These are phyloP conservation scores for Pleurotus sapidus DNA, from an alignment of 768 basidiomycete species.

Conservation along the genomic window DNA sequence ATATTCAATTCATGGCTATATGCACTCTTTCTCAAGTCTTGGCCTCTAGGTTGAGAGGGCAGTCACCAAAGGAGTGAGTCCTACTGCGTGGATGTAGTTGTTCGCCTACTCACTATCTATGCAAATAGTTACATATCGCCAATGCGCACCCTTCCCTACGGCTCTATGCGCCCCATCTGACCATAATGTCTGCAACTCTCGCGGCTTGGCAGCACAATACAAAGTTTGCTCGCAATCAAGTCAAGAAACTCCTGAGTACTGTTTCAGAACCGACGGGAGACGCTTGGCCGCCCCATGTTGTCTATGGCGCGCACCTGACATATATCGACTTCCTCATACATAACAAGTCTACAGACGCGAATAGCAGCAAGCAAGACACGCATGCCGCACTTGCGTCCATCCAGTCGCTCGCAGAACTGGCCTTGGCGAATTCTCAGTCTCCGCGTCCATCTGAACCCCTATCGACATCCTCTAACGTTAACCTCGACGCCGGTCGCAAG, in stretches of 20 bases:
- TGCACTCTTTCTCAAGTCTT: not conserved
- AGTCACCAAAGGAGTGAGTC: constrained; percentile 65
- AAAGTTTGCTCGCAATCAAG: constrained; percentile 57
- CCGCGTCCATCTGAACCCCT: constrained; percentile 9
- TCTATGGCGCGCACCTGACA: constrained; percentile 56
- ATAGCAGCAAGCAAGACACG: constrained; percentile 12
- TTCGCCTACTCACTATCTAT: constrained; percentile 46
- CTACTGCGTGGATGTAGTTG: constrained; percentile 21
- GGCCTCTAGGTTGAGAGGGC: constrained; percentile 54
- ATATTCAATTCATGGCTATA: not conserved
- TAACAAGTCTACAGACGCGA: constrained; percentile 10
- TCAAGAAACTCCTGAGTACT: constrained; percentile 49
- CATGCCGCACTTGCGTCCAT: constrained; percentile 27
- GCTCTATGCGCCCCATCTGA: constrained; percentile 55
- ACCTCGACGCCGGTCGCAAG: constrained; percentile 7
- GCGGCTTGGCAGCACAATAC: constrained; percentile 47
- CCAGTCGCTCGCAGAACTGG: constrained; percentile 27
- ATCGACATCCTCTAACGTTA: not conserved
- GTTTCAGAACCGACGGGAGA: constrained; percentile 40
- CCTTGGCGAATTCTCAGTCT: constrained; percentile 5
- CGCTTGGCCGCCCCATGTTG: constrained; percentile 38
- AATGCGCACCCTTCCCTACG: constrained; percentile 60
- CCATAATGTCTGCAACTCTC: constrained; percentile 60
- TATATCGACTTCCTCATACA: constrained; percentile 43
- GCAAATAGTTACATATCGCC: not conserved